phyloP scores from a whole-genome alignment of 495 filamentous ascomycete species.

The Hypoxylon crocopeplum region DNA sequence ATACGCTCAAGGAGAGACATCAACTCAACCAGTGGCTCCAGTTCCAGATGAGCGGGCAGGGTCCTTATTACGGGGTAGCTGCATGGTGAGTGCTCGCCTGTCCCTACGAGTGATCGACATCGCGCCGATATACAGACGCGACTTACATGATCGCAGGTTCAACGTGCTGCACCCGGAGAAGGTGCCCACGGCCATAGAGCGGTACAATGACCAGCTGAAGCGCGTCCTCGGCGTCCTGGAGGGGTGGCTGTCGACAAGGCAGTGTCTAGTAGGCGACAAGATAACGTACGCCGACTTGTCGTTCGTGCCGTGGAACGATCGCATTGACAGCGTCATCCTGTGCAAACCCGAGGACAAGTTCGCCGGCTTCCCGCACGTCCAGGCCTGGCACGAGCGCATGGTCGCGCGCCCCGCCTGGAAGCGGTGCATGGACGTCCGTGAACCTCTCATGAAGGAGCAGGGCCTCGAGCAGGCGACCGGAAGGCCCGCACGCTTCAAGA shows the following conservation, averaged over 20 bases:
- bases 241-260: slow-evolving; percentile 38
- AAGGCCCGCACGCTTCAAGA: slow-evolving; percentile 1
- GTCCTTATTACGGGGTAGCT: slow-evolving; percentile 69
- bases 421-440: neutral
- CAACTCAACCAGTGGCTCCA: slow-evolving; percentile 66
- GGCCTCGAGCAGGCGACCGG: neutral
- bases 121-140: neutral
- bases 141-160: slow-evolving; percentile 25
- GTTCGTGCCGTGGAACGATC: slow-evolving; percentile 53
- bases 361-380: slow-evolving; percentile 16
- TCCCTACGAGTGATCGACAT: too few species aligned
- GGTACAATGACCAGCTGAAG: slow-evolving; percentile 55
- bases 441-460: slow-evolving; percentile 6
- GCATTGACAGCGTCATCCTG: slow-evolving; percentile 7
- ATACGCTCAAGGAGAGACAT: slow-evolving; percentile 28
- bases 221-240: slow-evolving; percentile 58
- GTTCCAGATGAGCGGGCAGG: slow-evolving; percentile 74
- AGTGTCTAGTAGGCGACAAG: slow-evolving; percentile 61
- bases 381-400: slow-evolving; percentile 30
- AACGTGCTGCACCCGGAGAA: slow-evolving; percentile 52
- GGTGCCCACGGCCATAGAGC: slow-evolving; percentile 51
- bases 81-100: slow-evolving; percentile 3
- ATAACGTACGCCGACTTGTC: slow-evolving; percentile 48
- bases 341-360: slow-evolving; percentile 22
- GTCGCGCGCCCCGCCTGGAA: slow-evolving; percentile 3